A percentile compares a stretch with the other conserved stretches of the same genome.
Conservation (phyloP, 2,329 filamentous ascomycete genomes). For the Xylariaceae sp. region DNA sequence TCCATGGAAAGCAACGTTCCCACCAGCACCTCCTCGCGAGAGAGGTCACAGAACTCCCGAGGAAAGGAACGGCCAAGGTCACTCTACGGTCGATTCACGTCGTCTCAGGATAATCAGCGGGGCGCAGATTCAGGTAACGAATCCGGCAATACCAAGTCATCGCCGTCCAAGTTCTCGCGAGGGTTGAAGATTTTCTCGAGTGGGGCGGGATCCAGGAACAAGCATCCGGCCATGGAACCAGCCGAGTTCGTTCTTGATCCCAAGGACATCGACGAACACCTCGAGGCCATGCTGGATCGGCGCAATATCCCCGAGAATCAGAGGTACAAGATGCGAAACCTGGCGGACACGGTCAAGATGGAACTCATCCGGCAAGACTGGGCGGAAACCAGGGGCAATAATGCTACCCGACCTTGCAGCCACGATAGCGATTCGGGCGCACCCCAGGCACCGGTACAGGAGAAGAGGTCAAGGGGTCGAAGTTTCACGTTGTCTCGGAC, state of each 20-base stretch:
- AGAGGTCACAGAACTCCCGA: constrained; percentile 20
- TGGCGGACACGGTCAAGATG: constrained; percentile 86
- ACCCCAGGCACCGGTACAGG: constrained; percentile 32
- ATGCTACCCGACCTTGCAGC: constrained; percentile 41
- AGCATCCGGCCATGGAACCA: constrained; percentile 35
- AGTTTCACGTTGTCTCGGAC: constrained; percentile 72
- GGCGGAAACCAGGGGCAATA: constrained; percentile 56
- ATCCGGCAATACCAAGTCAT: constrained; percentile 24
- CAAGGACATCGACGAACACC: constrained; percentile 52
- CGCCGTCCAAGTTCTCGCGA: constrained; percentile 38
- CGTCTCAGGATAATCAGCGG: constrained; percentile 21
- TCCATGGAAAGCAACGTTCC: constrained; percentile 12
- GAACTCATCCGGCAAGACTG: constrained; percentile 92
- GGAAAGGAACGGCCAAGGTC: constrained; percentile 47
- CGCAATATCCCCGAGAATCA: constrained; percentile 92
- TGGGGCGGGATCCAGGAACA: constrained; percentile 37
- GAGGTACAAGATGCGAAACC: constrained; percentile 86
- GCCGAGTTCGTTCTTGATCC: constrained; percentile 50
- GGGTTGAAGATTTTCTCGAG: constrained; percentile 38
- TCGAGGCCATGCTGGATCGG: constrained; percentile 67
- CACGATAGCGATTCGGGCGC: constrained; percentile 40
- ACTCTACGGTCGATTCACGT: constrained; percentile 38
- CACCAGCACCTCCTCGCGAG: constrained; percentile 19
- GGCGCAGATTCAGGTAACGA: constrained; percentile 17
- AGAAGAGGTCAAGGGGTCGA: constrained; percentile 59